These are phyloP conservation scores for Candida methanosorbosa DNA, from an alignment of 805 yeast genomes.

Conservation along the genomic window DNA sequence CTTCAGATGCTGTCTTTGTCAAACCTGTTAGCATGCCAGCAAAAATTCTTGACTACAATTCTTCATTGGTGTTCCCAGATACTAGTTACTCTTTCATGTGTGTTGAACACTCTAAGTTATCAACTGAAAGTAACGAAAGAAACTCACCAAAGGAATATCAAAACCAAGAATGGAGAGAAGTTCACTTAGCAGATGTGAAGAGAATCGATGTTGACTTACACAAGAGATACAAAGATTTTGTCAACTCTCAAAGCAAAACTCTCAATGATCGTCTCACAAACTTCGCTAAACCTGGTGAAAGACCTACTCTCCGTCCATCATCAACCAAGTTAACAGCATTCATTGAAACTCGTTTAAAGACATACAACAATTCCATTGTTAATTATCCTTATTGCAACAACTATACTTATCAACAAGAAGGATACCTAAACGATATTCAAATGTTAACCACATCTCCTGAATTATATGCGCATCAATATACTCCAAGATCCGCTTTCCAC, in stretches of 20 bases:
- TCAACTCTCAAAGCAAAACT: slow-evolving; percentile 9
- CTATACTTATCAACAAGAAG: slow-evolving; percentile 39
- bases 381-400: slow-evolving; percentile 48
- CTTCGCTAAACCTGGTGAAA: slow-evolving; percentile 1
- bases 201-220: slow-evolving; percentile 31
- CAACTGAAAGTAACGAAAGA: slow-evolving; percentile 23
- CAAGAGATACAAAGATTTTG: slow-evolving; percentile 28
- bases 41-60: slow-evolving; percentile 1
- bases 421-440: slow-evolving; percentile 41
- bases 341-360: slow-evolving; percentile 15
- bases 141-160: slow-evolving; percentile 20
- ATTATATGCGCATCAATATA: slow-evolving; percentile 31
- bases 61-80: slow-evolving; percentile 23
- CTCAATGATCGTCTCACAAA: not conserved
- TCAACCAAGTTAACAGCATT: slow-evolving; percentile 14
- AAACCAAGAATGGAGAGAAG: slow-evolving; percentile 36
- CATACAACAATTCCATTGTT: slow-evolving; percentile 15
- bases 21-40: slow-evolving; percentile 9
- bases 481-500: slow-evolving; percentile 3
- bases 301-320: slow-evolving; percentile 3
- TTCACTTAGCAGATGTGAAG: slow-evolving; percentile 30
- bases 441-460: slow-evolving; percentile 39
- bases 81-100: slow-evolving; percentile 26
- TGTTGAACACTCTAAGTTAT: slow-evolving; percentile 12
- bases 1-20: slow-evolving; percentile 1